Percentiles rank a stretch among this genome's conserved stretches.
phyloP scores from a whole-genome alignment of 2,329 filamentous ascomycete genomes.

The Lojkania enalia region DNA sequence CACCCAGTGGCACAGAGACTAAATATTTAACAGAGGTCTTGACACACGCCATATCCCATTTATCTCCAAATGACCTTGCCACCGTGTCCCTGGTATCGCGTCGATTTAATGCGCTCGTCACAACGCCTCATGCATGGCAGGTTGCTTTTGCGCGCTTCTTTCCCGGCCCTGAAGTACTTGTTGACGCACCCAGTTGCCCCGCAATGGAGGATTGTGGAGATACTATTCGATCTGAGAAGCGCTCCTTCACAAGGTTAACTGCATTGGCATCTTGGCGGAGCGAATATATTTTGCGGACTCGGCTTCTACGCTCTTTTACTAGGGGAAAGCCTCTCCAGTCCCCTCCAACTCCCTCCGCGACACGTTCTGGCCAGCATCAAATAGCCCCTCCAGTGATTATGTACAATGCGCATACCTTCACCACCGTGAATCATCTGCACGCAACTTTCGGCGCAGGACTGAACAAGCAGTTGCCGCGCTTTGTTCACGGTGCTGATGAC shows the following conservation, averaged over 20 bases:
- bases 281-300: conserved; percentile 88
- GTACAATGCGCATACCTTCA: conserved; percentile 82
- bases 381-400: conserved; percentile 75
- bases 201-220: conserved; percentile 41
- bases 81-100: conserved; percentile 84
- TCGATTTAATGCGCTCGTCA: conserved; percentile 83
- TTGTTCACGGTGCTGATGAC: conserved; percentile 82
- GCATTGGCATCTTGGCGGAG: conserved; percentile 90
- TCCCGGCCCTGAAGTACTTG: conserved; percentile 68
- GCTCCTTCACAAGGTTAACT: conserved; percentile 81
- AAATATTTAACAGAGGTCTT: conserved; percentile 91
- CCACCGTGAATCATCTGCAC: conserved; percentile 77
- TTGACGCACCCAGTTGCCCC: conserved; percentile 50
- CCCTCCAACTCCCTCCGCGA: conserved; percentile 56
- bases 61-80: conserved; percentile 81
- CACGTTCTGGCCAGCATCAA: conserved; percentile 60
- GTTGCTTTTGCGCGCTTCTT: conserved; percentile 92
- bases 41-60: conserved; percentile 86
- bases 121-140: conserved; percentile 90
- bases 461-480: conserved; percentile 72
- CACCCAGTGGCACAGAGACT: no score
- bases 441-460: conserved; percentile 70
- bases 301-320: conserved; percentile 76
- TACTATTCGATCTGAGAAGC: conserved; percentile 68
- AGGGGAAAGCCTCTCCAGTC: conserved; percentile 75